Base-by-base conservation (phyloP, 2,329 filamentous ascomycete species). In the Diplodia intermedia region DNA sequence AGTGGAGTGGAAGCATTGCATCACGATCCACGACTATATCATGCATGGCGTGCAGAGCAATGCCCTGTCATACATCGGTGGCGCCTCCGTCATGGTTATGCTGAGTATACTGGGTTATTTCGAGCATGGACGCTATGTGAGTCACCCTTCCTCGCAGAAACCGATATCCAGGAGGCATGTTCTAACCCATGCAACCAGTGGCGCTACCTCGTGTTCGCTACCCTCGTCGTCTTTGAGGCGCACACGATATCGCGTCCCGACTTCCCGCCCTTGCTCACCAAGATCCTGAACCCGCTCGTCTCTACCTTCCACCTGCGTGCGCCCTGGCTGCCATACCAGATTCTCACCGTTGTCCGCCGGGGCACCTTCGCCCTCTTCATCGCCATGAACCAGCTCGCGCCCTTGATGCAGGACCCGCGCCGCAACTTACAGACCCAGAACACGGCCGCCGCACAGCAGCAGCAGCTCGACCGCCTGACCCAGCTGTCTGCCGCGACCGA, bases 311-410 rank as follows among this genome's bases (percentile, higher is more conserved):
- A 76, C 7, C 26, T 79, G 0, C 85, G 88, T 67, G 82, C 86
- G 3, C 86, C 90, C 3, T 91, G 91, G 71, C 85, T 98, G 4
- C 94, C 94, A 2, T 99, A 95, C 76, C 94, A 99, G 80, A 83
- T 91, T 72, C 86, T 97, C 68, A 81, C 85, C 15, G 86, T 98
- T 7, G 87, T 90, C 6, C 89, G 94, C 69, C 92, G 92, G 76
- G 81, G 92, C 26, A 88, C 89, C 18, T 82, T 98, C 63, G 94
- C 93, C 11, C 20, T 38, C 12, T 67, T 67, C 38, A 56, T 69
- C 15, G 68, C 63, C 47, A 49, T 71, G 33, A 53, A 72, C 20
- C 71, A 78, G 68, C 73, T 85, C 82, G 84, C 82, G 82, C 55
- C 85, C 82, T 70, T 82, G 11, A 50, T 69, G 15, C 56, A 57